A percentile compares a stretch with the other conserved stretches of the same genome.
Conservation (phyloP, 805 yeast genomes). For the baker's yeast (Saccharomyces cerevisiae) region DNA sequence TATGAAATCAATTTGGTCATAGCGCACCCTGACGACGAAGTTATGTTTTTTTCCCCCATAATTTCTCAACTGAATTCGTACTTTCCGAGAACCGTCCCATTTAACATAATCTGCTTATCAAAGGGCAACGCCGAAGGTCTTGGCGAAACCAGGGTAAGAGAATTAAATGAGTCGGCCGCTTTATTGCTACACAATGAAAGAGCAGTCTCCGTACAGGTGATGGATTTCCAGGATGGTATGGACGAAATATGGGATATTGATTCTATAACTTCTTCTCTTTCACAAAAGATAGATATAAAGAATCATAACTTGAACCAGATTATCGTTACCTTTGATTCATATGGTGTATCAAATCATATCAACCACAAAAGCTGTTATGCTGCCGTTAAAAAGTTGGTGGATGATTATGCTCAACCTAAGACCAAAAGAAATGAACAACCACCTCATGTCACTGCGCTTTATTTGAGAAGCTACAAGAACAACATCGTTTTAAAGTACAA, state of each 20-base stretch:
- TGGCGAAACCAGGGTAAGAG: constrained; percentile 55
- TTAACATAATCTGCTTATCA: constrained; percentile 63
- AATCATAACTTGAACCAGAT: neutral
- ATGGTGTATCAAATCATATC: constrained; percentile 81
- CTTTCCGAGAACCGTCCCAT: constrained; percentile 12
- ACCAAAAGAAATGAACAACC: neutral
- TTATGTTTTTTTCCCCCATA: constrained; percentile 88
- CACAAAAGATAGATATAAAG: constrained; percentile 2
- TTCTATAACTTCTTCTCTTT: constrained; percentile 14
- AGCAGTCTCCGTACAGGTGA: constrained; percentile 16
- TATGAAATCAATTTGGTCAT: constrained; percentile 39
- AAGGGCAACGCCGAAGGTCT: constrained; percentile 70
- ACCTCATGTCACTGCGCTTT: constrained; percentile 2
- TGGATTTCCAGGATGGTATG: constrained; percentile 62
- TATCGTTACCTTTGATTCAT: constrained; percentile 69
- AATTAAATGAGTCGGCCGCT: constrained; percentile 35
- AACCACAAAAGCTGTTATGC: constrained; percentile 64
- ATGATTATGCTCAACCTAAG: neutral
- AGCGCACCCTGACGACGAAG: constrained; percentile 98
- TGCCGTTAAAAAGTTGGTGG: constrained; percentile 34
- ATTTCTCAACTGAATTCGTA: constrained; percentile 17
- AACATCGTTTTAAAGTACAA: constrained; percentile 20
- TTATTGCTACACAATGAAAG: constrained; percentile 11
- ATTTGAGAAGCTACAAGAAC: constrained; percentile 11
- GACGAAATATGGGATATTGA: constrained; percentile 50